Percentiles rank a stretch among this genome's conserved stretches.
Conservation (phyloP, 768 basidiomycete species). For the Tricholoma saponaceum region DNA sequence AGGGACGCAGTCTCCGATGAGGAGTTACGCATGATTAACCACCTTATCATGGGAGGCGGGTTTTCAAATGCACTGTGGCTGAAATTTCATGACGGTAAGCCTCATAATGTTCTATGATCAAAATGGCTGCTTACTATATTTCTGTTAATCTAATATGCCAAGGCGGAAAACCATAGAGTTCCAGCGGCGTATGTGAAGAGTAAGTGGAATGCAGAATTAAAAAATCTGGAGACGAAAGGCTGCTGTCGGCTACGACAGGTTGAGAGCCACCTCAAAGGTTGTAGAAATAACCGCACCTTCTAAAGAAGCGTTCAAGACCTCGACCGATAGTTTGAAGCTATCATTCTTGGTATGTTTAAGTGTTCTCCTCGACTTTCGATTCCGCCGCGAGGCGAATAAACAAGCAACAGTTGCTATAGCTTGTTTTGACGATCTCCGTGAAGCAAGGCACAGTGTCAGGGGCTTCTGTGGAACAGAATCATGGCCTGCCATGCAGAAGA, state of each 20-base stretch:
- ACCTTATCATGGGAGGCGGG: neutral
- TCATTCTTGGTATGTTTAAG: conserved; percentile 13
- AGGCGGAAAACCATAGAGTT: conserved; percentile 75
- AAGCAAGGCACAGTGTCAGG: conserved; percentile 52
- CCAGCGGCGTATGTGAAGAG: conserved; percentile 43
- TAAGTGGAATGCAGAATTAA: conserved; percentile 67
- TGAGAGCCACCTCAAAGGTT: neutral
- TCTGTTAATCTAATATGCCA: conserved; percentile 85
- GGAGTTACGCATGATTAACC: neutral
- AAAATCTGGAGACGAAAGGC: conserved; percentile 67
- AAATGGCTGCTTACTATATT: conserved; percentile 52
- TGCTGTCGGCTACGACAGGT: conserved; percentile 38
- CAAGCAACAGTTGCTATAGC: conserved; percentile 55
- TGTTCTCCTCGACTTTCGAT: conserved; percentile 17
- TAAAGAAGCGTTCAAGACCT: conserved; percentile 44
- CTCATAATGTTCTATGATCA: neutral
- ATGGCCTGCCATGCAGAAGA: neutral
- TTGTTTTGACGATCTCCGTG: conserved; percentile 60
- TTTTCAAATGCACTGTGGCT: conserved; percentile 25
- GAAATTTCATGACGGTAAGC: neutral
- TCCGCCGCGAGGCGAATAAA: conserved; percentile 34
- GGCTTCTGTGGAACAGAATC: conserved; percentile 12
- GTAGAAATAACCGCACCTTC: conserved; percentile 49
- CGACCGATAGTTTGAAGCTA: conserved; percentile 36
- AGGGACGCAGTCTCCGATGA: conserved; percentile 22